Conservation (phyloP, 2,329 filamentous ascomycete species). For the Escovopsis weberi region DNA sequence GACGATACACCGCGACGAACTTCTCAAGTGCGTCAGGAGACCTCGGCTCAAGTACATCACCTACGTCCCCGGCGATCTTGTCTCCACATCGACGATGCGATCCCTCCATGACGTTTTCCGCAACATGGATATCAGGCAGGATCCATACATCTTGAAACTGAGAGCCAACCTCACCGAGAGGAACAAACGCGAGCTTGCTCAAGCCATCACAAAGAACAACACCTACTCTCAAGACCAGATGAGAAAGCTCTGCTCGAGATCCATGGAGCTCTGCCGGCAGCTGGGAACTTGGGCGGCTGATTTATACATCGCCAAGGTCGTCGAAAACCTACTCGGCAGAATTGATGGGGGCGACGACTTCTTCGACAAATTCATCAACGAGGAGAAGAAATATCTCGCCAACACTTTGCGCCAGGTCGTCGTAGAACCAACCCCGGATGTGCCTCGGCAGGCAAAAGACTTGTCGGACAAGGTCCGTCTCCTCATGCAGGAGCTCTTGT, state of each 20-base stretch:
- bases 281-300: slow-evolving; percentile 58
- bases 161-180: slow-evolving; percentile 24
- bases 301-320: slow-evolving; percentile 42
- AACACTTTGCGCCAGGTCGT: slow-evolving; percentile 27
- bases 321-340: slow-evolving; percentile 20
- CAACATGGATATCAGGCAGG: slow-evolving; percentile 39
- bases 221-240: slow-evolving; percentile 43
- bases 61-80: slow-evolving; percentile 14
- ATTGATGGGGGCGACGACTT: slow-evolving; percentile 9
- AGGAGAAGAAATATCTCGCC: slow-evolving; percentile 42
- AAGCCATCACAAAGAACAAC: slow-evolving; percentile 26
- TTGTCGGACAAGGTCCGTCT: slow-evolving; percentile 43
- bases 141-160: slow-evolving; percentile 44
- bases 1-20: slow-evolving; percentile 50
- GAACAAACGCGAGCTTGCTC: slow-evolving; percentile 23
- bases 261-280: slow-evolving; percentile 35
- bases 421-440: slow-evolving; percentile 2
- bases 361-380: slow-evolving; percentile 28
- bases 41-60: slow-evolving; percentile 35
- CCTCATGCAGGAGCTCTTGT: slow-evolving; percentile 38
- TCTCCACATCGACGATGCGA: slow-evolving; percentile 23
- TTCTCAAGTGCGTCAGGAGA: slow-evolving; percentile 53
- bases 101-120: slow-evolving; percentile 27
- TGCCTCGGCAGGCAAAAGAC: slow-evolving; percentile 8
- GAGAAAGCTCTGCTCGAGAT: slow-evolving; percentile 35